Evolutionary conservation across 164 flowering plant genomes (phyloP).

Genomic region (Vitis labrusca): DNA sequence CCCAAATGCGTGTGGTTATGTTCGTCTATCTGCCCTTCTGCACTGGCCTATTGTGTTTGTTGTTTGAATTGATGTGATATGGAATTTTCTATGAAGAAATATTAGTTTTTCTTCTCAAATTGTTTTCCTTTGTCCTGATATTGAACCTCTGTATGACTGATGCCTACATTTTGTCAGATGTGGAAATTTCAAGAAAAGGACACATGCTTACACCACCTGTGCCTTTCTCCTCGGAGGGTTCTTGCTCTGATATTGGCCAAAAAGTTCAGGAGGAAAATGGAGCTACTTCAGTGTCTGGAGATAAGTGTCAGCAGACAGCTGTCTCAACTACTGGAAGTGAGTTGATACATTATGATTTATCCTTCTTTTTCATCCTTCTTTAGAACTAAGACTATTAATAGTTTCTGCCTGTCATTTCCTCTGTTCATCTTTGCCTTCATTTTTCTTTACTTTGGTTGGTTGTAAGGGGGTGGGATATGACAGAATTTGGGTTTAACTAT

Average conservation of each 20-base stretch:
- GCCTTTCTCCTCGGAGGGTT: slow-evolving; percentile 13
- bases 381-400: too few species aligned
- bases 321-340: slow-evolving; percentile 17
- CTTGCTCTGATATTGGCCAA: slow-evolving; percentile 10
- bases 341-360: not conserved
- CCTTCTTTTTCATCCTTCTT: too few species aligned
- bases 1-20: too few species aligned
- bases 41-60: too few species aligned
- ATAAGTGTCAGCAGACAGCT: slow-evolving; percentile 5
- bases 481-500: too few species aligned
- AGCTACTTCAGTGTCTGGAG: slow-evolving; percentile 11
- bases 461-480: too few species aligned
- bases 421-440: not conserved
- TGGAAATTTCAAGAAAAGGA: not conserved
- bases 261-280: slow-evolving; percentile 16
- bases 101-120: too few species aligned
- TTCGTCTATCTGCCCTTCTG: too few species aligned
- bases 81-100: too few species aligned
- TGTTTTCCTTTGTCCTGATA: not conserved
- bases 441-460: not conserved
- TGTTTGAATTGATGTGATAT: too few species aligned
- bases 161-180: too few species aligned
- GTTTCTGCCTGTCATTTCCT: too few species aligned
- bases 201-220: slow-evolving; percentile 3
- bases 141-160: not conserved